phyloP scores from a whole-genome alignment of 768 basidiomycete species.

The Amanita molliuscula region DNA sequence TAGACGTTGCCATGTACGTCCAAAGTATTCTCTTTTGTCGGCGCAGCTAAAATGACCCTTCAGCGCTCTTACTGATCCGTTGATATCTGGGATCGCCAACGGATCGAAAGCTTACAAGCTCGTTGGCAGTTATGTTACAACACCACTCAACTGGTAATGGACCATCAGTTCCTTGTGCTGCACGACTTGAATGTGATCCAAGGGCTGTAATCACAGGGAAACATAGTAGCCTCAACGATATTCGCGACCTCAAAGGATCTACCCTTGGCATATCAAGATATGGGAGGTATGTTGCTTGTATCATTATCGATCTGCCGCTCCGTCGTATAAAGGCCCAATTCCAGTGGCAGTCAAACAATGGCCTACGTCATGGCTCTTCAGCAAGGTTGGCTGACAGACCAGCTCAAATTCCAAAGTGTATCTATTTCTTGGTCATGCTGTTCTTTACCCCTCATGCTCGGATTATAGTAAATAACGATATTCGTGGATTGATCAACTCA shows the following conservation, averaged over 20 bases:
- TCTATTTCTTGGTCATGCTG: not conserved
- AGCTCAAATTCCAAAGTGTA: slow-evolving; percentile 62
- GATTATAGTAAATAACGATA: slow-evolving; percentile 64
- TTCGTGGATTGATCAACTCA: slow-evolving; percentile 71
- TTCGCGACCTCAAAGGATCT: slow-evolving; percentile 69
- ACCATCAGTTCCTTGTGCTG: not conserved
- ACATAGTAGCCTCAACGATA: slow-evolving; percentile 55
- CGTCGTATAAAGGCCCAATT: not conserved
- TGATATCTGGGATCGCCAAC: slow-evolving; percentile 90
- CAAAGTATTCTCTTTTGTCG: slow-evolving; percentile 1
- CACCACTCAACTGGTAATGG: slow-evolving; percentile 73
- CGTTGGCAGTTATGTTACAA: slow-evolving; percentile 84
- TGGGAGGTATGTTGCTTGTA: slow-evolving; percentile 56
- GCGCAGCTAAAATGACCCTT: slow-evolving; percentile 2
- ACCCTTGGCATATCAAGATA: slow-evolving; percentile 82
- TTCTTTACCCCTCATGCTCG: not conserved
- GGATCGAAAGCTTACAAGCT: slow-evolving; percentile 84
- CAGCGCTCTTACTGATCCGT: slow-evolving; percentile 78
- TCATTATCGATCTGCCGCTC: not conserved
- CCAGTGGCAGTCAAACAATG: slow-evolving; percentile 87
- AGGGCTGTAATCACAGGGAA: slow-evolving; percentile 93
- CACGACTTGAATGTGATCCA: not conserved
- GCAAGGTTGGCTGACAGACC: slow-evolving; percentile 63
- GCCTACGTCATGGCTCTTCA: slow-evolving; percentile 90
- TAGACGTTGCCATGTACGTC: slow-evolving; percentile 73